Conservation (phyloP, 495 filamentous ascomycete genomes). For the Hyaloscypha finlandica region DNA sequence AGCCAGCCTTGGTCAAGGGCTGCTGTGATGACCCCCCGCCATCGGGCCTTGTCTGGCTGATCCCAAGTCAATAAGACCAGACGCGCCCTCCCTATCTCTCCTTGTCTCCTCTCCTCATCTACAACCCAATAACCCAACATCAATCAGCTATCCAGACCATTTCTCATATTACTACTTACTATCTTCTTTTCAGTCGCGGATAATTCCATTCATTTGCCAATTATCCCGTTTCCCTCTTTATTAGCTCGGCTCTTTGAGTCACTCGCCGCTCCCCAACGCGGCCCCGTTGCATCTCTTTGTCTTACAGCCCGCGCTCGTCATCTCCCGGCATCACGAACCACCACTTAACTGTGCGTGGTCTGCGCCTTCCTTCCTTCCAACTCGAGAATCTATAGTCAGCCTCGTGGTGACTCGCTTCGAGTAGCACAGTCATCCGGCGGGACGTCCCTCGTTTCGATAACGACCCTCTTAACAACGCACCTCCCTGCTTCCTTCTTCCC, state of each 20-base stretch:
- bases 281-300: constrained; percentile 17
- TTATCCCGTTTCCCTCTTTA: constrained; percentile 14
- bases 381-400: constrained; percentile 1
- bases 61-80: constrained; percentile 10
- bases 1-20: constrained; percentile 4
- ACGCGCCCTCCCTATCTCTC: constrained; percentile 8
- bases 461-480: constrained; percentile 11
- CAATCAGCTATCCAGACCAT: constrained; percentile 8
- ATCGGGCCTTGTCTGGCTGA: constrained; percentile 17
- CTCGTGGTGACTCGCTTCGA: constrained; percentile 14
- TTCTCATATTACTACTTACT: constrained; percentile 1
- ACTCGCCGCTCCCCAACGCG: constrained; percentile 20
- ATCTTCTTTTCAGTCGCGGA: constrained; percentile 11
- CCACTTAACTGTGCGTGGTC: constrained; percentile 31
- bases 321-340: constrained; percentile 15
- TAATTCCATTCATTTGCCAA: constrained; percentile 23
- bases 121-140: constrained; percentile 12
- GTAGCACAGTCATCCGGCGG: constrained; percentile 23
- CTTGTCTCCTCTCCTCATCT: constrained; percentile 4
- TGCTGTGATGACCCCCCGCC: constrained; percentile 7
- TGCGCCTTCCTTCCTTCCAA: constrained; percentile 12
- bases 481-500: constrained; percentile 6
- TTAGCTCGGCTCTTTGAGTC: constrained; percentile 24
- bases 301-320: constrained; percentile 6
- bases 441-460: constrained; percentile 20